These are phyloP conservation scores for Sclerotinia nivalis DNA, from an alignment of 2,329 filamentous ascomycete genomes.

Conservation along the genomic window DNA sequence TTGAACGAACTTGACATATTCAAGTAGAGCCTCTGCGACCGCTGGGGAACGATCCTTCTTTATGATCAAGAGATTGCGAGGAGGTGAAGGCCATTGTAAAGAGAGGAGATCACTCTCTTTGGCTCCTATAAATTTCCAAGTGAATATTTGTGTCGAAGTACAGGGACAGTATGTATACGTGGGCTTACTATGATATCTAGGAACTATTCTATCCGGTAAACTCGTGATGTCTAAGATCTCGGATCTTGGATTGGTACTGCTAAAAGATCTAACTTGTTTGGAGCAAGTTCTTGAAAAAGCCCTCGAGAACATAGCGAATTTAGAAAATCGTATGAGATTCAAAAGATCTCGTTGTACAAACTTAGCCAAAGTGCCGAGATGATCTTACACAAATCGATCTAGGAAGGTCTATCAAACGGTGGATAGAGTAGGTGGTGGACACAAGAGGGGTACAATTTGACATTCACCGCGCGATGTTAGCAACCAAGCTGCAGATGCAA, in stretches of 20 bases:
- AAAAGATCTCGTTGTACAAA: not conserved
- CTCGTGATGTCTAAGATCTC: constrained; percentile 53
- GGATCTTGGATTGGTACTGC: constrained; percentile 47
- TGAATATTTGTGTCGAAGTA: constrained; percentile 41
- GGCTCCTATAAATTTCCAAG: constrained; percentile 49
- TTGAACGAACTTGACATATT: constrained; percentile 42
- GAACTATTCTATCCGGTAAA: constrained; percentile 58
- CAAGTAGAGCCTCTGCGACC: constrained; percentile 42
- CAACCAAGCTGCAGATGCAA: too few species aligned
- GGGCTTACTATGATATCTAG: constrained; percentile 60
- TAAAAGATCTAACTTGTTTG: constrained; percentile 46
- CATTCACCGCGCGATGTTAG: too few species aligned
- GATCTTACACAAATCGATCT: not conserved
- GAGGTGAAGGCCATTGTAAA: constrained; percentile 67
- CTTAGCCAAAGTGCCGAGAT: constrained; percentile 2
- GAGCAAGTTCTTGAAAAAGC: constrained; percentile 20
- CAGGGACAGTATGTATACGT: too few species aligned
- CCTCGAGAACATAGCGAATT: constrained; percentile 30
- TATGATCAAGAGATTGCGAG: constrained; percentile 67
- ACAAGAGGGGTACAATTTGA: not conserved
- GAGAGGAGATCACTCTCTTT: constrained; percentile 61
- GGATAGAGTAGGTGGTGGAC: not conserved
- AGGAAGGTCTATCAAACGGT: not conserved
- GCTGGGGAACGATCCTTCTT: constrained; percentile 60
- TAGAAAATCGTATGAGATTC: not conserved